Evolutionary conservation across 345 rosid species (phyloP).

Genomic region (Gossypium bickii): DNA sequence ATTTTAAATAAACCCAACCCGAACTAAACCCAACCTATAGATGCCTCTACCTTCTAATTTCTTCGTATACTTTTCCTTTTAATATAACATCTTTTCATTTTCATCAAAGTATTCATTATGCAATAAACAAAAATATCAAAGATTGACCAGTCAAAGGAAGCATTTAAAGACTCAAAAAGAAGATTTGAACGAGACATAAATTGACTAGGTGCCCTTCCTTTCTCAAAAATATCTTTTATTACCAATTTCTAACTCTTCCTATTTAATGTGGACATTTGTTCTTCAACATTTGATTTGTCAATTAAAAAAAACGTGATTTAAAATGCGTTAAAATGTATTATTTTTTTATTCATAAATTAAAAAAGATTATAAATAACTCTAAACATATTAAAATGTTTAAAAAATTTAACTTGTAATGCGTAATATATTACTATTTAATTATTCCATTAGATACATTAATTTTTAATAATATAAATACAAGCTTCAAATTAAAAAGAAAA

Average conservation of each 20-base stretch:
- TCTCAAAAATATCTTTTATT: constrained; percentile 1
- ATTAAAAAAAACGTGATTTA: too few species aligned
- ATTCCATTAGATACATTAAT: accelerated
- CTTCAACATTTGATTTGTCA: too few species aligned
- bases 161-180: constrained; percentile 19
- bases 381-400: too few species aligned
- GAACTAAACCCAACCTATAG: too few species aligned
- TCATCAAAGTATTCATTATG: too few species aligned
- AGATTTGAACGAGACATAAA: constrained; percentile 28
- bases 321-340: accelerated
- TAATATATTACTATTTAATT: accelerated
- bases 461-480: background rate
- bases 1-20: accelerated
- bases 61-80: too few species aligned
- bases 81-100: too few species aligned
- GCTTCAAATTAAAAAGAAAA: background rate
- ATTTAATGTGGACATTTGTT: too few species aligned
- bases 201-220: constrained; percentile 29
- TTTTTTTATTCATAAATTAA: accelerated
- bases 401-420: accelerated
- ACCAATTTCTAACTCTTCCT: too few species aligned
- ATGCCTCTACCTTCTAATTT: too few species aligned
- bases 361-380: accelerated
- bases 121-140: background rate
- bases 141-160: constrained; percentile 47